Evolutionary conservation across 2,329 filamentous ascomycete genomes (phyloP).

Genomic region (Lithohypha guttulata): DNA sequence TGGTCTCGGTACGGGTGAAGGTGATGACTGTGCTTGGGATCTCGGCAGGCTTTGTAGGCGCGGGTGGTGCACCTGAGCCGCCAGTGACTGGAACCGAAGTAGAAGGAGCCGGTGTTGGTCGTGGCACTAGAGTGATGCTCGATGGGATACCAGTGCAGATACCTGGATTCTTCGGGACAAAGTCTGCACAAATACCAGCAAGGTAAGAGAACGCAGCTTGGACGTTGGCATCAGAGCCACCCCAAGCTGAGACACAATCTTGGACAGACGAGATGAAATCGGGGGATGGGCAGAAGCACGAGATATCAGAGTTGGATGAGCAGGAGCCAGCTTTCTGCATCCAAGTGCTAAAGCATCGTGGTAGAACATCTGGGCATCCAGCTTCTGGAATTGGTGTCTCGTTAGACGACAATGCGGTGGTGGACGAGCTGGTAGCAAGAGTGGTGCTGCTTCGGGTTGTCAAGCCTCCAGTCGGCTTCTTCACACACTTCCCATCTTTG

Average conservation of each 20-base stretch:
- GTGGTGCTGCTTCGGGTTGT: too few relatives aligned
- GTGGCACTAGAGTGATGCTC: slow-evolving; percentile 43
- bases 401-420: too few relatives aligned
- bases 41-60: slow-evolving; percentile 5
- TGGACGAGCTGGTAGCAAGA: too few relatives aligned
- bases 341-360: slow-evolving; percentile 88
- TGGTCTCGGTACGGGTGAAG: slow-evolving; percentile 25
- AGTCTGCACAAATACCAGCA: slow-evolving; percentile 77
- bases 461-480: slow-evolving; percentile 18
- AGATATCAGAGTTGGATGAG: slow-evolving; percentile 68
- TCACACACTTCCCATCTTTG: slow-evolving; percentile 5
- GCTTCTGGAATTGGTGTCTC: slow-evolving; percentile 24
- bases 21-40: slow-evolving; percentile 32
- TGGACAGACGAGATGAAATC: slow-evolving; percentile 71
- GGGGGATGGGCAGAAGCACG: slow-evolving; percentile 76
- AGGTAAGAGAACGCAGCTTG: slow-evolving; percentile 68
- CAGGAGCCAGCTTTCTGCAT: slow-evolving; percentile 58
- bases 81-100: slow-evolving; percentile 30
- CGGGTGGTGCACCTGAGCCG: slow-evolving; percentile 4
- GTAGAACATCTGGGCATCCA: slow-evolving; percentile 58
- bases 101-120: slow-evolving; percentile 40
- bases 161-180: slow-evolving; percentile 54
- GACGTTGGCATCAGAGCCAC: slow-evolving; percentile 54
- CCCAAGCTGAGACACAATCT: slow-evolving; percentile 69
- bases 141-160: slow-evolving; percentile 66